Percentiles rank a stretch among this genome's conserved stretches.
Evolutionary conservation across 2,329 filamentous ascomycete genomes (phyloP).

Genomic region (Aspergillus brunneoviolaceus): DNA sequence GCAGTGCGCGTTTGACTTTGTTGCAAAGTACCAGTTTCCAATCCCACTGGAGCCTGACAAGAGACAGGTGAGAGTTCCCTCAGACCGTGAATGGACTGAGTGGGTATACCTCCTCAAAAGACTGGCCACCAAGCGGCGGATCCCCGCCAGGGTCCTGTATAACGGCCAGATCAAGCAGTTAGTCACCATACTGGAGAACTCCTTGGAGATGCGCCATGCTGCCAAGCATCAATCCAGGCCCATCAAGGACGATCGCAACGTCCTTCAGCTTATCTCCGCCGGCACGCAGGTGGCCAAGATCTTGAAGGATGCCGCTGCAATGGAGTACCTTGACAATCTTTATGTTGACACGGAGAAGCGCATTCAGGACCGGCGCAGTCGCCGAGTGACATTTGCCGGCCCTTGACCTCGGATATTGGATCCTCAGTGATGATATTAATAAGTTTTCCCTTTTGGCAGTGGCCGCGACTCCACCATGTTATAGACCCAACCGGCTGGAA

Average conservation of each 20-base stretch:
- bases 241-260: constrained; percentile 84
- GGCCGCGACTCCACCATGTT: constrained; percentile 3
- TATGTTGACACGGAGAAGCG: constrained; percentile 79
- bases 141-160: constrained; percentile 79
- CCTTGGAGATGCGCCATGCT: constrained; percentile 81
- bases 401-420: constrained; percentile 23
- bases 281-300: constrained; percentile 87
- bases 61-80: constrained; percentile 70
- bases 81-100: constrained; percentile 85
- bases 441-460: constrained; percentile 12
- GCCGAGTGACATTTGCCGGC: constrained; percentile 38
- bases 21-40: constrained; percentile 87
- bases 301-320: constrained; percentile 76
- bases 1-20: constrained; percentile 84
- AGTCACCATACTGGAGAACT: constrained; percentile 84
- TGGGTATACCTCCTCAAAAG: constrained; percentile 87
- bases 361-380: constrained; percentile 64
- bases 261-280: constrained; percentile 81
- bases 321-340: constrained; percentile 77
- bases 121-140: constrained; percentile 79
- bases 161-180: constrained; percentile 91
- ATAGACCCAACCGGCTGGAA: neutral
- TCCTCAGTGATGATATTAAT: constrained; percentile 11
- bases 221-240: constrained; percentile 80
- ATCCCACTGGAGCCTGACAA: constrained; percentile 82